Base-by-base conservation (phyloP, 805 yeast genomes). In the Alloascoidea hylecoeti region DNA sequence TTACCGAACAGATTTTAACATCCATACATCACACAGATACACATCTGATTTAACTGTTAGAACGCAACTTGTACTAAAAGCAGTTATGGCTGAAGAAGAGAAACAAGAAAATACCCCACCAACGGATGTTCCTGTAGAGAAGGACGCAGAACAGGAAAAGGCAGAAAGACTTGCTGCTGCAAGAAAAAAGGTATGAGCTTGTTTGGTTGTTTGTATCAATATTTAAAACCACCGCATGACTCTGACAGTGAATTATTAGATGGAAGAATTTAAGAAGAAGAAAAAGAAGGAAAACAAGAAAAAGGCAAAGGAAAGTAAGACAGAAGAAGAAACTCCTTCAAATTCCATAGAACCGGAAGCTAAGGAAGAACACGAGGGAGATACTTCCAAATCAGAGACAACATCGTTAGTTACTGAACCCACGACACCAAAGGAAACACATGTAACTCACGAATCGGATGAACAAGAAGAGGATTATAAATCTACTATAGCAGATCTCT, bases 141-240 rank as follows among this genome's bases (percentile, higher is more conserved):
- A n/a, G n/a, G 30, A 23, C n/a, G 30, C 30, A 9, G 30, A 23
- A 23, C 9, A 23, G n/a, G 30, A 23, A 23, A 23, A 23, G 30
- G 30, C 30, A 9, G 30, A 23, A 23, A 23, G 30, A n/a, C 30
- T 23, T 23, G 30, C 30, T 23, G 30, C 30, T n/a, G 30, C 30
- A 9, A 23, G n/a, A 23, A 23, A 23, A n/a, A 23, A 23, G 30
- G 30, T 23, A 23, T n/a, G 30, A 9, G 13, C 30, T 9, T 9
- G 30, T 23, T n/a, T n/a, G n/a, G n/a, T n/a, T n/a, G n/a, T n/a
- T n/a, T n/a, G n/a, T n/a, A n/a, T n/a, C n/a, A n/a, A n/a, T n/a
- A n/a, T n/a, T n/a, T n/a, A n/a, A n/a, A n/a, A n/a, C n/a, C n/a
- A n/a, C n/a, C n/a, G n/a, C n/a, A n/a, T n/a, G n/a, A n/a, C n/a